Evolutionary conservation across 805 yeast genomes (phyloP).

Genomic region (Sugiyamaella floridensis): DNA sequence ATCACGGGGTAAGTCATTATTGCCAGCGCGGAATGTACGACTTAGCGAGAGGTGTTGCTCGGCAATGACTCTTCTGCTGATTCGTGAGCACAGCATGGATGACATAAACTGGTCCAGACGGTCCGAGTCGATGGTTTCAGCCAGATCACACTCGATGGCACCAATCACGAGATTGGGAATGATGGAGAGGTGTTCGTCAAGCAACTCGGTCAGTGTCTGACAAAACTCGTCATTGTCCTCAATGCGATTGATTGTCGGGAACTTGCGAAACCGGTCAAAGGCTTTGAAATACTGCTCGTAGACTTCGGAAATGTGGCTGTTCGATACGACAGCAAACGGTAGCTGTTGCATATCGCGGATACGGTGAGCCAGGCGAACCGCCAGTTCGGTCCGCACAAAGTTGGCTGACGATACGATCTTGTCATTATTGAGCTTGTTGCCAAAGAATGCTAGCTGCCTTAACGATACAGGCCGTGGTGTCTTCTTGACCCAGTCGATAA

Average conservation of each 20-base stretch:
- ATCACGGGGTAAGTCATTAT: slow-evolving; percentile 38
- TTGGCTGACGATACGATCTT: slow-evolving; percentile 79
- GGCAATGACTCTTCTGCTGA: slow-evolving; percentile 81
- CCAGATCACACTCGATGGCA: slow-evolving; percentile 68
- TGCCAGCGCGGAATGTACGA: slow-evolving; percentile 43
- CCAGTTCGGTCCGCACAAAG: slow-evolving; percentile 79
- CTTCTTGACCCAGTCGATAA: slow-evolving; percentile 55
- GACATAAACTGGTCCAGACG: slow-evolving; percentile 70
- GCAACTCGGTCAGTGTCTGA: slow-evolving; percentile 49
- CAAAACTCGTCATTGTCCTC: slow-evolving; percentile 75
- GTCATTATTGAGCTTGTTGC: slow-evolving; percentile 65
- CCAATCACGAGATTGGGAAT: slow-evolving; percentile 92
- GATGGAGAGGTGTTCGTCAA: slow-evolving; percentile 70
- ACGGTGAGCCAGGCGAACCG: slow-evolving; percentile 75
- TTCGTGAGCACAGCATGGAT: slow-evolving; percentile 72
- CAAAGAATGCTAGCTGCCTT: slow-evolving; percentile 86
- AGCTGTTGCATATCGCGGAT: slow-evolving; percentile 70
- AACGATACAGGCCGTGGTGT: slow-evolving; percentile 85
- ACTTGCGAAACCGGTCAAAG: slow-evolving; percentile 75
- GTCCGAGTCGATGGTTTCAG: slow-evolving; percentile 48
- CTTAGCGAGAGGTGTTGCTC: slow-evolving; percentile 86
- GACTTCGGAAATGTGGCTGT: slow-evolving; percentile 78
- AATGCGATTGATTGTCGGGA: slow-evolving; percentile 57
- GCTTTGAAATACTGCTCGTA: slow-evolving; percentile 85
- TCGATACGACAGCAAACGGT: slow-evolving; percentile 79